Base-by-base conservation (phyloP, 768 basidiomycete genomes). In the Lactarius sanguifluus region DNA sequence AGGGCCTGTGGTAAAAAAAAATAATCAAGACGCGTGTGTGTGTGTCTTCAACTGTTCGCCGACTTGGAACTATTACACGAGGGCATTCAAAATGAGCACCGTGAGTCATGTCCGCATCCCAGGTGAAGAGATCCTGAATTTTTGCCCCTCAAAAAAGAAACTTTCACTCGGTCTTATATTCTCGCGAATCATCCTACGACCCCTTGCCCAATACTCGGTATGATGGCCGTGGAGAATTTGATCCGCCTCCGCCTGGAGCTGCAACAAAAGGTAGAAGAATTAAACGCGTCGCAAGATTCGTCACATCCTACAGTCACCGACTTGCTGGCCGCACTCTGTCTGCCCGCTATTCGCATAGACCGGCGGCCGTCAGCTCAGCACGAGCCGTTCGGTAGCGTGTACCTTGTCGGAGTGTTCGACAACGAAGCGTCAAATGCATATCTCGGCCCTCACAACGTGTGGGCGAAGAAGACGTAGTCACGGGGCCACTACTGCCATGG, bases 91-190 rank as follows among this genome's bases (percentile, higher is more conserved):
- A 83, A 89, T 68, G 79, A 79, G 61, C 72, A 79, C 50, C 74
- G 89, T 86, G 73, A 64, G 76, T 73, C 32, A 5, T 34, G 34
- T 30, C 41, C 13, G 4, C 23, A n/a, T 18, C 30, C 5, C 18
- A 7, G 20, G 32, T 18, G 20, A 52, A 50, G 23, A 25, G 23
- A 13, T 13, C 23, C 50, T 52, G 25, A 52, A 52, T 6, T 25
- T 13, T 25, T 52, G 23, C 25, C 23, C 7, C 41, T 15, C 15
- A 41, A 41, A 16, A 28, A 73, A 91, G 90, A 75, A 23, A 91
- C 91, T 70, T 84, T 79, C 60, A 91, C 90, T 6, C 83, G 89
- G 50, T 91, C 91, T 76, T 89, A 84, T 70, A 76, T 90, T 56
- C 69, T 90, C 64, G 77, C 82, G 4, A 74, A 77, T 36, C 77